Evolutionary conservation across 495 filamentous ascomycete species (phyloP).

Genomic region (Trichoderma virens): DNA sequence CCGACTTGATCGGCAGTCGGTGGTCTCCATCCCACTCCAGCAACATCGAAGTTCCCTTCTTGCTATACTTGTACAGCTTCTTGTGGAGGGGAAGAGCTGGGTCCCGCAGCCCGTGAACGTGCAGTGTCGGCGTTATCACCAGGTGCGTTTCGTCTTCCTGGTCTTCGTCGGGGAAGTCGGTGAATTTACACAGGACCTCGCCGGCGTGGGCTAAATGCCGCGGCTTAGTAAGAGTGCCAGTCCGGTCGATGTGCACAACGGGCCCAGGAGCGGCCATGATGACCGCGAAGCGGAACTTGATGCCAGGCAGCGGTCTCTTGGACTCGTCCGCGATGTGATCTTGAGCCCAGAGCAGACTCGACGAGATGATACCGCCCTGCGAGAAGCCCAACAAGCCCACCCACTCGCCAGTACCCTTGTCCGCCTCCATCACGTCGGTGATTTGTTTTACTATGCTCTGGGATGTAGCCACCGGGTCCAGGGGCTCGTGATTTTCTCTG

Average conservation of each 20-base stretch:
- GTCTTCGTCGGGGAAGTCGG: conserved; percentile 4
- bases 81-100: conserved; percentile 44
- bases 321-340: conserved; percentile 17
- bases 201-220: background rate
- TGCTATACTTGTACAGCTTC: conserved; percentile 44
- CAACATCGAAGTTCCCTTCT: conserved; percentile 32
- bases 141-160: conserved; percentile 13
- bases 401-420: conserved; percentile 45
- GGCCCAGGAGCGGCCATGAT: conserved; percentile 51
- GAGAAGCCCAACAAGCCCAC: conserved; percentile 48
- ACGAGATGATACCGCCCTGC: conserved; percentile 55
- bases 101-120: conserved; percentile 56
- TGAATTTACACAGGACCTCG: conserved; percentile 7
- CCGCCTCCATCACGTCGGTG: conserved; percentile 31
- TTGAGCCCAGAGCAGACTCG: conserved; percentile 35
- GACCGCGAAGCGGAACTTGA: conserved; percentile 32
- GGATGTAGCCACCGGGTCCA: conserved; percentile 26
- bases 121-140: conserved; percentile 47
- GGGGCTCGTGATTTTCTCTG: conserved; percentile 37
- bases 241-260: conserved; percentile 38
- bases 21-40: conserved; percentile 58
- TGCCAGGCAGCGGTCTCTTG: conserved; percentile 8
- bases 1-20: conserved; percentile 47
- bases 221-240: conserved; percentile 6
- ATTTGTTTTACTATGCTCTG: conserved; percentile 26